A percentile compares a stretch with the other conserved stretches of the same genome.
Conservation (phyloP, 1,139 yeast species). For the Zygosaccharomyces sapae region DNA sequence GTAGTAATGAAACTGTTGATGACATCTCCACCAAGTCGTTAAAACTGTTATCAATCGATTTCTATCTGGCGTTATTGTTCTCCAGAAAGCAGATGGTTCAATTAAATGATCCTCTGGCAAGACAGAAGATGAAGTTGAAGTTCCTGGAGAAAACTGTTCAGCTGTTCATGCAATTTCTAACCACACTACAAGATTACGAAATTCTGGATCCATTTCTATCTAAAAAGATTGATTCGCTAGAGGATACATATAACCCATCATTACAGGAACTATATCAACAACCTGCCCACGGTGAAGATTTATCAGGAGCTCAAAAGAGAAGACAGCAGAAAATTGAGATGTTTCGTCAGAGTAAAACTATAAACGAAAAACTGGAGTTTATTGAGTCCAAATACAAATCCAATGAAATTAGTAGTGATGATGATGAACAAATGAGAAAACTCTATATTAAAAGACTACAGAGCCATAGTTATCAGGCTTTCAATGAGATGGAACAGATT, state of each 20-base stretch:
- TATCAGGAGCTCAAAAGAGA: conserved; percentile 48
- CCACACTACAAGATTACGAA: conserved; percentile 41
- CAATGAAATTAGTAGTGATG: conserved; percentile 37
- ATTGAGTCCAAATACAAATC: conserved; percentile 37
- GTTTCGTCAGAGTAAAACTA: conserved; percentile 56
- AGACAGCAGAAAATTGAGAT: conserved; percentile 72
- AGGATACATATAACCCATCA: conserved; percentile 42
- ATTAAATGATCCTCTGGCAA: conserved; percentile 12
- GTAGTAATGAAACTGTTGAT: conserved; percentile 55
- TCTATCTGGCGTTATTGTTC: conserved; percentile 43
- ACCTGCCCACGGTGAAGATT: conserved; percentile 22
- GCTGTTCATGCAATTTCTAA: conserved; percentile 45
- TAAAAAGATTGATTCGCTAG: conserved; percentile 42
- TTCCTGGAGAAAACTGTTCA: conserved; percentile 44
- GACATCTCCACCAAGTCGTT: conserved; percentile 56
- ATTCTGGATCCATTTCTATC: conserved; percentile 42
- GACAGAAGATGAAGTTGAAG: conserved; percentile 36
- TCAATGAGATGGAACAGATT: conserved; percentile 40
- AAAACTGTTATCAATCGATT: conserved; percentile 51
- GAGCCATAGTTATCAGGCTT: conserved; percentile 49
- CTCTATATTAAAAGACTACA: conserved; percentile 54
- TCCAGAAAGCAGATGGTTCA: conserved; percentile 33
- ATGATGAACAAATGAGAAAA: conserved; percentile 56
- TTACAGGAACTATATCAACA: conserved; percentile 38
- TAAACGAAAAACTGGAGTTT: conserved; percentile 42